A percentile compares a stretch with the other conserved stretches of the same genome.
These are phyloP conservation scores for Exophiala sp. DNA, from an alignment of 2,329 filamentous ascomycete genomes.

Conservation along the genomic window DNA sequence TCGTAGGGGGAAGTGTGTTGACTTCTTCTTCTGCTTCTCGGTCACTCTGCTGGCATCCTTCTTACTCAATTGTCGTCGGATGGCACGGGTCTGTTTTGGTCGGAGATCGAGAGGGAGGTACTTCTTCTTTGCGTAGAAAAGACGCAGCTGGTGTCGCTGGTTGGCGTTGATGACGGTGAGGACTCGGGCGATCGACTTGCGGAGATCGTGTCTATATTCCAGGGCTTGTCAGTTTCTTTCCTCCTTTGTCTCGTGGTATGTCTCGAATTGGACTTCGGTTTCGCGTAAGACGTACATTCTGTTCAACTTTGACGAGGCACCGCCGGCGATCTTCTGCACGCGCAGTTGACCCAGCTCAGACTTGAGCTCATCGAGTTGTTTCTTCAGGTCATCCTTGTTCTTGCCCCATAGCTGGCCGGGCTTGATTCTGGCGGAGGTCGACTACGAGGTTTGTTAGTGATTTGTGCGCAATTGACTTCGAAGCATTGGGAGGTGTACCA, in stretches of 20 bases:
- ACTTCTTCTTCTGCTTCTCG: constrained; percentile 95
- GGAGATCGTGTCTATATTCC: constrained; percentile 79
- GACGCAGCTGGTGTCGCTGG: constrained; percentile 93
- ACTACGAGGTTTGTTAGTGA: constrained; percentile 39
- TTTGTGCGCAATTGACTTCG: background rate
- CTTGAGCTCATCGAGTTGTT: constrained; percentile 94
- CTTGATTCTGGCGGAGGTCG: constrained; percentile 73
- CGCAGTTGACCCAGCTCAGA: constrained; percentile 92
- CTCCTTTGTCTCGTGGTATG: constrained; percentile 16
- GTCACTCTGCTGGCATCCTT: constrained; percentile 81
- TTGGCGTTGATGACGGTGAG: constrained; percentile 99
- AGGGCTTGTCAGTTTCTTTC: constrained; percentile 12
- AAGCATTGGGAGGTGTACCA: constrained; percentile 17
- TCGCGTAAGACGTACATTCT: constrained; percentile 71
- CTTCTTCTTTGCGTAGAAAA: constrained; percentile 99
- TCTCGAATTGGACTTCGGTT: constrained; percentile 9
- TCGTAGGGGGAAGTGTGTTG: constrained; percentile 94
- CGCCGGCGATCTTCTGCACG: constrained; percentile 91
- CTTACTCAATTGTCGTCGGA: constrained; percentile 90
- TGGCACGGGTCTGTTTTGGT: constrained; percentile 95
- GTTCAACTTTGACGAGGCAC: constrained; percentile 91
- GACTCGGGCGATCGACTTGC: constrained; percentile 98
- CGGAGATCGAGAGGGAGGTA: constrained; percentile 98
- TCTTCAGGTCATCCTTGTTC: constrained; percentile 97
- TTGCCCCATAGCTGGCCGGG: constrained; percentile 96